Base-by-base conservation (phyloP, 331 rosid species). In the Malus hybrid region DNA sequence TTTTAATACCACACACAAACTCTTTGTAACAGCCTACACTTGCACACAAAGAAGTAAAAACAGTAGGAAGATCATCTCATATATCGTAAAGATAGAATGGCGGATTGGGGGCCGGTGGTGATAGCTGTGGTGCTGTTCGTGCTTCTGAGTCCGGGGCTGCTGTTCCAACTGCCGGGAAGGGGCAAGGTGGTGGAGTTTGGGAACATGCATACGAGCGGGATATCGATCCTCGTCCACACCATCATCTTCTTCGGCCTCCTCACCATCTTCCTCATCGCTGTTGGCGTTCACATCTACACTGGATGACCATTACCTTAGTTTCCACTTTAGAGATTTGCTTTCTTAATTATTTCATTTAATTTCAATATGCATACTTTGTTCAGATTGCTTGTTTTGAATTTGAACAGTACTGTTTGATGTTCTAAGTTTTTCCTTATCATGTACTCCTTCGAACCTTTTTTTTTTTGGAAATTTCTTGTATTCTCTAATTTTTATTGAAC, bases 31-130 rank as follows among this genome's bases (percentile, higher is more conserved):
- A 19, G 20, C 19, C 12, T 0, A 29, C 30, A 62, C 66, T 30
- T 36, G 19, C 11, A 24, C 68, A 24, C 14, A 39, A 12, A 22
- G 34, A 44, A 46, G 29, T 16, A 29, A 24, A 36, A 13, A 34
- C n/a, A 50, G n/a, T 16, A 2, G 52, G n/a, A 61, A 76, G 15
- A 57, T 57, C 56, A 57, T 57, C 62, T 12, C 28, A 39, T 6
- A 8, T 57, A 26, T 22, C 58, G 29, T 24, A 10, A 32, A 19
- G 42, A 36, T 36, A 1, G 0, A 46, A 89, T 89, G 95, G 90
- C 90, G 18, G 92, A 88, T 78, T 90, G 93, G 96, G 89, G 89
- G 42, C 93, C 90, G 1, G 90, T 88, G 73, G 89, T 88, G 72
- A 86, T 90, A 55, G 89, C 88, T 28, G 96, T 90, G 89, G 87